Evolutionary conservation across 1,139 yeast species (phyloP).

Genomic region (Sugiyamaella sp.): DNA sequence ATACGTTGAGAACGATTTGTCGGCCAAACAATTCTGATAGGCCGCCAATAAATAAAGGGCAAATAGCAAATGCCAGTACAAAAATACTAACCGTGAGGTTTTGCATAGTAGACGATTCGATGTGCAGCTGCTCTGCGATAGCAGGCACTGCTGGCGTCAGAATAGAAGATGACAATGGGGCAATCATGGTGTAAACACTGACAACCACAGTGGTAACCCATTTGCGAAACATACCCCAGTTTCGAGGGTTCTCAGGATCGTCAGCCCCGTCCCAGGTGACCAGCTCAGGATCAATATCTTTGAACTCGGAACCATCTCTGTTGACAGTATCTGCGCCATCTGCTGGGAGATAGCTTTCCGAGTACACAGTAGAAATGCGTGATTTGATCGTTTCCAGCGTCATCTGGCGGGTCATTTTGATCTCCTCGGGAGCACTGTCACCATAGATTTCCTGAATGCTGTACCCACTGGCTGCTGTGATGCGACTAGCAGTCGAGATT

Average conservation of each 20-base stretch:
- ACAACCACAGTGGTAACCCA: constrained; percentile 53
- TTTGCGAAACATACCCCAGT: constrained; percentile 54
- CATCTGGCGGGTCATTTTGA: constrained; percentile 34
- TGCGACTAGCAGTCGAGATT: constrained; percentile 1
- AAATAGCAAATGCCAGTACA: constrained; percentile 65
- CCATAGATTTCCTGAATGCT: constrained; percentile 35
- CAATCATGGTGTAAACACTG: constrained; percentile 54
- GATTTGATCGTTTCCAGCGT: constrained; percentile 38
- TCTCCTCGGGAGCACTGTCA: constrained; percentile 28
- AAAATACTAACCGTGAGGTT: constrained; percentile 60
- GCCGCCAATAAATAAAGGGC: constrained; percentile 64
- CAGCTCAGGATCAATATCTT: constrained; percentile 59
- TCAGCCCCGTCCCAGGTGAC: constrained; percentile 67
- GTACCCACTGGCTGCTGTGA: constrained; percentile 19
- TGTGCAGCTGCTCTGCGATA: constrained; percentile 50
- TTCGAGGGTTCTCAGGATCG: constrained; percentile 63
- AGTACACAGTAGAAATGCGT: constrained; percentile 23
- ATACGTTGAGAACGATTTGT: constrained; percentile 51
- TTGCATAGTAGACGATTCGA: constrained; percentile 46
- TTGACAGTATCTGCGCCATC: constrained; percentile 22
- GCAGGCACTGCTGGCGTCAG: constrained; percentile 58
- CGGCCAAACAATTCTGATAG: constrained; percentile 64
- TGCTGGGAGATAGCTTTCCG: constrained; percentile 25
- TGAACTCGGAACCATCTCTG: constrained; percentile 53
- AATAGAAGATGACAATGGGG: constrained; percentile 64